phyloP scores from a whole-genome alignment of 2,329 filamentous ascomycete species.

The Cercospora sojina region DNA sequence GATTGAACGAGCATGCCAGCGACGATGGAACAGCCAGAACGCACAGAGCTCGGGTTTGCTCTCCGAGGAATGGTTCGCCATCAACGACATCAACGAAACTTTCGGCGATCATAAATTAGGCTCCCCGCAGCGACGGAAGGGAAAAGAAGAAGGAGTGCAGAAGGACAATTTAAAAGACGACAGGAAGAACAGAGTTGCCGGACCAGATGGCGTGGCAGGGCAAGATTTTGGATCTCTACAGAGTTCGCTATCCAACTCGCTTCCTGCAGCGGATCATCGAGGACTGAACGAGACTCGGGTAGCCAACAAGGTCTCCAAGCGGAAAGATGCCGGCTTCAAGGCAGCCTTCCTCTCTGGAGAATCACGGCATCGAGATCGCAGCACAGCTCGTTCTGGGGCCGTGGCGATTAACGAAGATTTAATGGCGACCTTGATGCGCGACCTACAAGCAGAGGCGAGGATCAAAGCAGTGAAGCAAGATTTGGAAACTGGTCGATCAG shows the following conservation, averaged over 20 bases:
- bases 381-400: neutral
- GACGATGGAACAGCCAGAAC: slow-evolving; percentile 21
- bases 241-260: neutral
- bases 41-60: neutral
- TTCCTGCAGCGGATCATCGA: neutral
- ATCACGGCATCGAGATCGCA: neutral
- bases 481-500: neutral
- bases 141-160: neutral
- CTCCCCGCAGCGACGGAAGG: neutral
- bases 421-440: neutral
- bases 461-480: neutral
- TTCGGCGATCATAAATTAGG: slow-evolving; percentile 1
- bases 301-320: neutral
- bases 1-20: slow-evolving; percentile 14
- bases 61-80: slow-evolving; percentile 21
- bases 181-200: neutral
- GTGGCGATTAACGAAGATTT: neutral
- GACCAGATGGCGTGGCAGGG: neutral
- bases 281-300: neutral
- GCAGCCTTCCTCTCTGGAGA: slow-evolving; percentile 3
- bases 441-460: neutral
- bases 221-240: neutral
- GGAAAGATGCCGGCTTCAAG: slow-evolving; percentile 6
- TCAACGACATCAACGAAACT: slow-evolving; percentile 28
- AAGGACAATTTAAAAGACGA: neutral